These are phyloP conservation scores for Hysterium pulicare DNA, from an alignment of 2,329 filamentous ascomycete species.

Conservation along the genomic window DNA sequence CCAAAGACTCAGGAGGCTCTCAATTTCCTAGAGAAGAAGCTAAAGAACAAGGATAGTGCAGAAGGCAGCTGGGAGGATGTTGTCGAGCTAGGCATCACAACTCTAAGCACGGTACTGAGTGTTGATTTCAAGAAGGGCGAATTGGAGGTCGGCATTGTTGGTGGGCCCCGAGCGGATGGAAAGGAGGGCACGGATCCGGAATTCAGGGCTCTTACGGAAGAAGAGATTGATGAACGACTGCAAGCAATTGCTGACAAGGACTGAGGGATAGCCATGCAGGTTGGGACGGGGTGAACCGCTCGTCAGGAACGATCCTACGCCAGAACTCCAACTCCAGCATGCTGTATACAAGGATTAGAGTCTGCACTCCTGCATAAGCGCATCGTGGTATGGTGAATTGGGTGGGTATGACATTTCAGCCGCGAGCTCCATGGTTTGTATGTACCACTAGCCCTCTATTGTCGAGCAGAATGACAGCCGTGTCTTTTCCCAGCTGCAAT, in stretches of 20 bases:
- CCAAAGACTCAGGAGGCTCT: slow-evolving; percentile 98
- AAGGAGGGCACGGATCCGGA: slow-evolving; percentile 73
- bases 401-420: slow-evolving; percentile 26
- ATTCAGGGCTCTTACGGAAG: slow-evolving; percentile 89
- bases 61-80: slow-evolving; percentile 96
- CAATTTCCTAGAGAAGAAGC: slow-evolving; percentile 98
- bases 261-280: slow-evolving; percentile 49
- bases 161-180: slow-evolving; percentile 78
- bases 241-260: slow-evolving; percentile 99
- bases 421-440: slow-evolving; percentile 28
- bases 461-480: slow-evolving; percentile 25
- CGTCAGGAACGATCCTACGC: background rate
- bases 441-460: slow-evolving; percentile 24
- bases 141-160: slow-evolving; percentile 96
- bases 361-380: slow-evolving; percentile 31
- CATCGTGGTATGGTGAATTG: slow-evolving; percentile 25
- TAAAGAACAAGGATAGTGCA: slow-evolving; percentile 96
- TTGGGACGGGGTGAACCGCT: background rate
- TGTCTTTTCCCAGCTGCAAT: slow-evolving; percentile 29
- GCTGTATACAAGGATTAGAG: slow-evolving; percentile 26
- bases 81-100: slow-evolving; percentile 92
- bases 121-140: slow-evolving; percentile 99
- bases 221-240: slow-evolving; percentile 97
- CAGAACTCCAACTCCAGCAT: background rate
- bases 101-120: slow-evolving; percentile 91